phyloP scores from a whole-genome alignment of 306 rosid species.

The Malus sylvestris region DNA sequence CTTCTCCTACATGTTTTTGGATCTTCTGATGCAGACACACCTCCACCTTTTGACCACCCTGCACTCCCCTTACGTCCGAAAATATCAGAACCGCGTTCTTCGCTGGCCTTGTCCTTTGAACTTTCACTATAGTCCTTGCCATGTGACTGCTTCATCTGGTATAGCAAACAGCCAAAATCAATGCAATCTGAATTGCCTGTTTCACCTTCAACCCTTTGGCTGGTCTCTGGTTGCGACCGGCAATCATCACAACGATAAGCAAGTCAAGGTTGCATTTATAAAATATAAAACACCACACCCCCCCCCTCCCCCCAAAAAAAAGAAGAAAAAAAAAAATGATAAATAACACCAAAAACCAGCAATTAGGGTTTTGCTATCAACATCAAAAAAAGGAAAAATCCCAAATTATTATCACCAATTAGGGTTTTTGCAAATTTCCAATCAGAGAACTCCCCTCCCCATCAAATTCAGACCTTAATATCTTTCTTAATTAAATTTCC shows the following conservation, averaged over 20 bases:
- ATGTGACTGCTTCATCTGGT: too few species aligned
- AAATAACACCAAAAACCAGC: too few species aligned
- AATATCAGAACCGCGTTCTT: too few species aligned
- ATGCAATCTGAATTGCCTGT: too few species aligned
- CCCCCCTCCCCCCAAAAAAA: not conserved
- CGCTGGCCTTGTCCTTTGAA: too few species aligned
- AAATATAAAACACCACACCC: too few species aligned
- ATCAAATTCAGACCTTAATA: not conserved
- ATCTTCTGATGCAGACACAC: too few species aligned
- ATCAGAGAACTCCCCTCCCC: not conserved
- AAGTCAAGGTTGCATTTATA: not conserved
- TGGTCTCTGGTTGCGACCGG: constrained; percentile 27
- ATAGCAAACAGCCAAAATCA: too few species aligned
- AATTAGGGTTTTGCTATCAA: not conserved
- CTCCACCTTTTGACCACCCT: too few species aligned
- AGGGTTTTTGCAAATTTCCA: not conserved
- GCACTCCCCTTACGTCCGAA: too few species aligned
- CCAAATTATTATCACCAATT: not conserved
- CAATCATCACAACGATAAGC: not conserved
- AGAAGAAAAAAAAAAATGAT: not conserved
- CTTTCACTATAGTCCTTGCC: too few species aligned
- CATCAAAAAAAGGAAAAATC: not conserved
- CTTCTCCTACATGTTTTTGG: too few species aligned
- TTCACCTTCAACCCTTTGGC: constrained; percentile 10
- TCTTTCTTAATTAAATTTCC: not conserved